Evolutionary conservation across 2,329 filamentous ascomycete genomes (phyloP).

Genomic region (Arthrinium phaeospermum): DNA sequence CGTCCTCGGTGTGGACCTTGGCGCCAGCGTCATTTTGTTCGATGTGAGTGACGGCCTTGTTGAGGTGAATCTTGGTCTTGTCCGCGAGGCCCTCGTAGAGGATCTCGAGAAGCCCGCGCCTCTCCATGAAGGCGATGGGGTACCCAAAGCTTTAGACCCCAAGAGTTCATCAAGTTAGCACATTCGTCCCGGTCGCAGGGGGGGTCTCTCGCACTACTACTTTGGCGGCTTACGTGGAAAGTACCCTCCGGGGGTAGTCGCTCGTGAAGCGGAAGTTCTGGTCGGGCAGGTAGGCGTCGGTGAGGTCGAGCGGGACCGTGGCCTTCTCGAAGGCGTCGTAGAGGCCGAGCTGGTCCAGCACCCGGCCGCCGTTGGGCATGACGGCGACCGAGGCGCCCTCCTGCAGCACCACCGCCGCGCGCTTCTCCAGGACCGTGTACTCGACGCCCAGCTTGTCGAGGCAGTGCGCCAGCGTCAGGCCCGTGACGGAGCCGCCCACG

Average conservation of each 20-base stretch:
- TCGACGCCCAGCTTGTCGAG: constrained; percentile 34
- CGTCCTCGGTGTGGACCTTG: constrained; percentile 37
- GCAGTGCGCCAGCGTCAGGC: constrained; percentile 34
- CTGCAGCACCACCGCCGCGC: constrained; percentile 28
- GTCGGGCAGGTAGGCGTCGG: constrained; percentile 2
- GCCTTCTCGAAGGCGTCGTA: constrained; percentile 15
- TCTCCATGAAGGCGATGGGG: constrained; percentile 10
- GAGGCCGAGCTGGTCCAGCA: constrained; percentile 35
- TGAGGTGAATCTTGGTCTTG: constrained; percentile 8
- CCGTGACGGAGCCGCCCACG: constrained; percentile 35
- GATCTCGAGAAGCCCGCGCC: neutral
- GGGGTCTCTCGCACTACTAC: neutral
- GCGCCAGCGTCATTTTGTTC: neutral
- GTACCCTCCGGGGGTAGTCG: neutral
- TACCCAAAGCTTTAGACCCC: neutral
- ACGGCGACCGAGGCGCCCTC: constrained; percentile 32
- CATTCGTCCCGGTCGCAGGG: neutral
- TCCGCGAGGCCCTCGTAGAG: constrained; percentile 18
- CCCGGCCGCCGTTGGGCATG: constrained; percentile 33
- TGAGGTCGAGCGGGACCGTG: neutral
- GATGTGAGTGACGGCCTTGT: neutral
- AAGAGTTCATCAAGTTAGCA: neutral
- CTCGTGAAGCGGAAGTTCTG: neutral
- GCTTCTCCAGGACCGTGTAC: constrained; percentile 35
- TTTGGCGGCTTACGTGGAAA: neutral